A percentile compares a stretch with the other conserved stretches of the same genome.
Conservation (phyloP, 345 rosid genomes). For the Eucalyptus lansdowneana region DNA sequence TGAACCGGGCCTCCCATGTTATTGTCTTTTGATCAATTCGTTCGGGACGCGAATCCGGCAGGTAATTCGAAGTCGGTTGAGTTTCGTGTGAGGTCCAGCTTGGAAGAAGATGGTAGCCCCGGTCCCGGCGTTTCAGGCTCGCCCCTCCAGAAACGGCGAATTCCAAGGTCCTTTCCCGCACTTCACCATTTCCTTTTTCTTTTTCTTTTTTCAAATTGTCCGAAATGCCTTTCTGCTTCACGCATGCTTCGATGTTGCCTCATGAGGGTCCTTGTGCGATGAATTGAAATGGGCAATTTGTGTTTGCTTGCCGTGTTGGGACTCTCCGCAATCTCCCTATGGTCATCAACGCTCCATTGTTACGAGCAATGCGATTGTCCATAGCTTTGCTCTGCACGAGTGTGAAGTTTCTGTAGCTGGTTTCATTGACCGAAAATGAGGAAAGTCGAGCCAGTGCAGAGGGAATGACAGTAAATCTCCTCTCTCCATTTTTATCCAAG, state of each 20-base stretch:
- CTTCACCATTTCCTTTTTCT: background rate
- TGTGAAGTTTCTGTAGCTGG: background rate
- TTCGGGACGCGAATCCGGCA: background rate
- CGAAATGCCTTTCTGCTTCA: background rate
- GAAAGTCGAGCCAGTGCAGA: background rate
- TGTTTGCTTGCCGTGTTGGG: background rate
- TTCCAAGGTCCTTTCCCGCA: slow-evolving; percentile 8
- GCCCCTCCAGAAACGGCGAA: background rate
- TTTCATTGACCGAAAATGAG: background rate
- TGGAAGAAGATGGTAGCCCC: slow-evolving; percentile 7
- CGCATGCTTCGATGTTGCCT: background rate
- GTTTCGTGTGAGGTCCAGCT: slow-evolving; percentile 17
- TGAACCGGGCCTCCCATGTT: background rate
- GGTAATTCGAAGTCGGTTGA: slow-evolving; percentile 7
- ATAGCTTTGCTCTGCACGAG: background rate
- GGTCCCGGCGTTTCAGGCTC: slow-evolving; percentile 1
- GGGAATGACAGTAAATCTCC: background rate
- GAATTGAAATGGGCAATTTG: background rate
- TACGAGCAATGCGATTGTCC: background rate
- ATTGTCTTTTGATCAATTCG: background rate
- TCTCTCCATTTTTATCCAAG: background rate
- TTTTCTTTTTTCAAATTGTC: background rate
- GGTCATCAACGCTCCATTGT: background rate
- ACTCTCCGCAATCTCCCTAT: background rate
- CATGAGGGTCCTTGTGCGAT: background rate